A percentile compares a stretch with the other conserved stretches of the same genome.
Conservation (phyloP, 805 yeast species). For the Vanderwaltozyma tropicalis region DNA sequence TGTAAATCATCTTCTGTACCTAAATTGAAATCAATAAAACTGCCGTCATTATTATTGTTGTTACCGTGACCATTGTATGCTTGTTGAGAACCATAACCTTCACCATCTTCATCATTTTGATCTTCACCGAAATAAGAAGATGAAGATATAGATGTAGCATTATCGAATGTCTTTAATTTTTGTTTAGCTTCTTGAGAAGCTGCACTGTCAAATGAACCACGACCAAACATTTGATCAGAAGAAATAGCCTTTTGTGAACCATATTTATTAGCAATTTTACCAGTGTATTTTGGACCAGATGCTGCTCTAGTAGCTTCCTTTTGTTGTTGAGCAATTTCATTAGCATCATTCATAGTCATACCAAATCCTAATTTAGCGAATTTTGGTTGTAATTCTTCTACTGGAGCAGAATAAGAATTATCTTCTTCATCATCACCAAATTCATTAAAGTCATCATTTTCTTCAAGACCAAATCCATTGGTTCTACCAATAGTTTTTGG, state of each 20-base stretch:
- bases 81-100: conserved; percentile 1
- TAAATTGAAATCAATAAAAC: conserved; percentile 57
- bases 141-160: conserved; percentile 87
- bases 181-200: conserved; percentile 70
- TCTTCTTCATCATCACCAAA: conserved; percentile 7
- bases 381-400: conserved; percentile 41
- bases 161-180: conserved; percentile 73
- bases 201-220: conserved; percentile 69
- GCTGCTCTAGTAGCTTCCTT: conserved; percentile 33
- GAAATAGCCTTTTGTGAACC: conserved; percentile 92
- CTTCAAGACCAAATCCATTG: conserved; percentile 2
- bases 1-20: conserved; percentile 85
- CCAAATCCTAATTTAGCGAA: conserved; percentile 86
- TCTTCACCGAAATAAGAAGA: conserved; percentile 87
- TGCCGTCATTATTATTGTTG: conserved; percentile 27
- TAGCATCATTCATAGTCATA: conserved; percentile 59
- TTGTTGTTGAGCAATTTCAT: conserved; percentile 33
- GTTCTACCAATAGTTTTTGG: conserved; percentile 4
- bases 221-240: conserved; percentile 88
- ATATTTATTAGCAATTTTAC: conserved; percentile 64
- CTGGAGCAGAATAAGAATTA: conserved; percentile 7
- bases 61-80: conserved; percentile 12
- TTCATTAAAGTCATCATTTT: conserved; percentile 11
- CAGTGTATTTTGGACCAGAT: conserved; percentile 55
- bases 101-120: conserved; percentile 37